phyloP scores from a whole-genome alignment of 208 protist species.

The Trypanosoma cruzi region DNA sequence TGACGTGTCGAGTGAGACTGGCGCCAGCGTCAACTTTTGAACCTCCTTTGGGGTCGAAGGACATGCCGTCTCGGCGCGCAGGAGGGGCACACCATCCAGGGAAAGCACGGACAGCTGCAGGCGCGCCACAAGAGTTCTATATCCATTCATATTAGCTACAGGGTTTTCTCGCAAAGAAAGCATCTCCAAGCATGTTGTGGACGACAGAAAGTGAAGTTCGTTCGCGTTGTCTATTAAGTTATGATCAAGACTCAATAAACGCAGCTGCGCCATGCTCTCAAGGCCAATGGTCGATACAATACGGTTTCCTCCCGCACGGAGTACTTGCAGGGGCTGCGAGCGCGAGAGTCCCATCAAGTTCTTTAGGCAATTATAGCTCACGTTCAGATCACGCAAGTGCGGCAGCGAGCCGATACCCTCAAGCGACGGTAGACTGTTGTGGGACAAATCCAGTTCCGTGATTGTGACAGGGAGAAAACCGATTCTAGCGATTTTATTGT shows the following conservation, averaged over 20 bases:
- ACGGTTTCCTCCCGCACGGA: slow-evolving; percentile 74
- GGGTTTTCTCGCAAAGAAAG: slow-evolving; percentile 64
- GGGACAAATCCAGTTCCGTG: slow-evolving; percentile 69
- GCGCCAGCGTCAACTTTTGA: not conserved
- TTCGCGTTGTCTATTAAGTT: slow-evolving; percentile 80
- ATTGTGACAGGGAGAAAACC: slow-evolving; percentile 58
- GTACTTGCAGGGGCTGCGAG: slow-evolving; percentile 52
- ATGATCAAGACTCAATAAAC: slow-evolving; percentile 53
- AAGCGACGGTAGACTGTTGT: slow-evolving; percentile 73
- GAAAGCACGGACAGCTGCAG: slow-evolving; percentile 53
- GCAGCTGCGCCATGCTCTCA: slow-evolving; percentile 56
- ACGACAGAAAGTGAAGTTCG: slow-evolving; percentile 60
- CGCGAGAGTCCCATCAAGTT: slow-evolving; percentile 51
- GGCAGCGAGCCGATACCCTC: slow-evolving; percentile 58
- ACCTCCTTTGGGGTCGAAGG: not conserved
- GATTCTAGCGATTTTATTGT: slow-evolving; percentile 67
- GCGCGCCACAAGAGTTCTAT: slow-evolving; percentile 44
- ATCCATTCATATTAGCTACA: slow-evolving; percentile 48
- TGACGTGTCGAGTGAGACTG: not conserved
- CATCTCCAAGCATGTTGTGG: slow-evolving; percentile 53
- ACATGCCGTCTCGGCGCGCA: slow-evolving; percentile 10
- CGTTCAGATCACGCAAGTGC: slow-evolving; percentile 73
- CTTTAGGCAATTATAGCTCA: slow-evolving; percentile 71
- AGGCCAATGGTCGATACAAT: slow-evolving; percentile 50
- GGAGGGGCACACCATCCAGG: slow-evolving; percentile 66